Evolutionary conservation across 1,284 basidiomycete species (phyloP).

Genomic region (Boletus hoseneyae): DNA sequence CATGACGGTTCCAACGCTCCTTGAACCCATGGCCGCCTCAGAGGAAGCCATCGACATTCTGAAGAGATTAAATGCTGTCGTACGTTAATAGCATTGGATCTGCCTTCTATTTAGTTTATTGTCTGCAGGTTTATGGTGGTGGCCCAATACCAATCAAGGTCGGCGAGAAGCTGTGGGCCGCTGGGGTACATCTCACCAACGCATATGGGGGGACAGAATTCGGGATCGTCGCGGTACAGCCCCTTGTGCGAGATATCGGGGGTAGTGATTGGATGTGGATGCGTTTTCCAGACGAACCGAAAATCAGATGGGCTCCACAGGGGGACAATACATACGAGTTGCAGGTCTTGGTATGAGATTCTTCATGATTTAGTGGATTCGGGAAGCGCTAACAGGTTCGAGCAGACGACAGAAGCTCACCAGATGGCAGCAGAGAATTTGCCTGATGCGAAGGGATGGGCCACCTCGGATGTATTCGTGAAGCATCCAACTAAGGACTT

Average conservation of each 20-base stretch:
- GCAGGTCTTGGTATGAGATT: conserved; percentile 29
- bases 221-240: no score
- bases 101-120: background rate
- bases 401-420: conserved; percentile 10
- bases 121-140: conserved; percentile 21
- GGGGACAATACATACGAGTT: conserved; percentile 33
- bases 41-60: conserved; percentile 8
- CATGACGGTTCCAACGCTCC: conserved; percentile 22
- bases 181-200: conserved; percentile 18
- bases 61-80: conserved; percentile 16
- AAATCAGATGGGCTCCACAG: conserved; percentile 28
- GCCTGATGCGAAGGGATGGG: conserved; percentile 27
- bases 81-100: conserved; percentile 1
- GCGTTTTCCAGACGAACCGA: conserved; percentile 15
- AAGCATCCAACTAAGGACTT: conserved; percentile 31
- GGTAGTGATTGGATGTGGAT: conserved; percentile 36
- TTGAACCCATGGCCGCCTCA: conserved; percentile 19
- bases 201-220: conserved; percentile 31
- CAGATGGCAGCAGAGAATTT: conserved; percentile 29
- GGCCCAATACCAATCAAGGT: conserved; percentile 24
- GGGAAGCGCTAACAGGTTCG: background rate
- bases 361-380: background rate
- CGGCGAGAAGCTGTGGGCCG: conserved; percentile 20
- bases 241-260: no score
- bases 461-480: conserved; percentile 27